Conservation (phyloP, 441 rosid species). For the Adansonia rubrostipa region DNA sequence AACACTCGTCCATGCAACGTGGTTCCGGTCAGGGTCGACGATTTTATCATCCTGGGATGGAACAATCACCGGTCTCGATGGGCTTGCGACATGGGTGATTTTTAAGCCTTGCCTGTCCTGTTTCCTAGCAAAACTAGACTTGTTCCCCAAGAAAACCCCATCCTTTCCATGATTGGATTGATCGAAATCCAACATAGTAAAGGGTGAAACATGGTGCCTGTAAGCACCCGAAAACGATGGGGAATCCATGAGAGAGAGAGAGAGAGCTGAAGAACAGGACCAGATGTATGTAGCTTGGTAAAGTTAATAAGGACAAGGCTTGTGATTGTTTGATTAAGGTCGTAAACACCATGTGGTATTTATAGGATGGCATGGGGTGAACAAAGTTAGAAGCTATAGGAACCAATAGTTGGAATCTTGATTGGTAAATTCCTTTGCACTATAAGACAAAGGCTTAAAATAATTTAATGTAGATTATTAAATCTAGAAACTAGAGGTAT, state of each 20-base stretch:
- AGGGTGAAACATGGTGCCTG: conserved; percentile 18
- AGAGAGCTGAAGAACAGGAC: neutral
- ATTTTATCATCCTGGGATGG: conserved; percentile 43
- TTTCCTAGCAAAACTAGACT: conserved; percentile 28
- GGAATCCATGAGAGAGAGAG: conserved; percentile 48
- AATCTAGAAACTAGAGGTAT: neutral
- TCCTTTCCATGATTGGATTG: conserved; percentile 13
- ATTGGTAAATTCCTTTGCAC: conserved; percentile 45
- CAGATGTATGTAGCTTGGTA: neutral
- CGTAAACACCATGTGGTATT: conserved; percentile 1
- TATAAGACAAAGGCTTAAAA: conserved; percentile 38
- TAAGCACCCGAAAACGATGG: conserved; percentile 30
- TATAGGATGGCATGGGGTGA: conserved; percentile 14
- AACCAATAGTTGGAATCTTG: conserved; percentile 40
- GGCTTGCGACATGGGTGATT: conserved; percentile 44
- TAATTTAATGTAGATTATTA: too few species aligned
- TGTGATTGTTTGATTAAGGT: neutral
- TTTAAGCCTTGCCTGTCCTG: conserved; percentile 24
- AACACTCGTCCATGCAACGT: conserved; percentile 91
- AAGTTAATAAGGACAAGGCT: neutral
- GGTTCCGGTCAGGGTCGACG: conserved; percentile 33
- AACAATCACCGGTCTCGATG: neutral
- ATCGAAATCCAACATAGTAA: conserved; percentile 26
- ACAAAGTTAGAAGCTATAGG: neutral
- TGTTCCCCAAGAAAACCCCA: conserved; percentile 18